Evolutionary conservation across 352 stramenopile genomes (phyloP).

Genomic region (Phytophthora sojae): DNA sequence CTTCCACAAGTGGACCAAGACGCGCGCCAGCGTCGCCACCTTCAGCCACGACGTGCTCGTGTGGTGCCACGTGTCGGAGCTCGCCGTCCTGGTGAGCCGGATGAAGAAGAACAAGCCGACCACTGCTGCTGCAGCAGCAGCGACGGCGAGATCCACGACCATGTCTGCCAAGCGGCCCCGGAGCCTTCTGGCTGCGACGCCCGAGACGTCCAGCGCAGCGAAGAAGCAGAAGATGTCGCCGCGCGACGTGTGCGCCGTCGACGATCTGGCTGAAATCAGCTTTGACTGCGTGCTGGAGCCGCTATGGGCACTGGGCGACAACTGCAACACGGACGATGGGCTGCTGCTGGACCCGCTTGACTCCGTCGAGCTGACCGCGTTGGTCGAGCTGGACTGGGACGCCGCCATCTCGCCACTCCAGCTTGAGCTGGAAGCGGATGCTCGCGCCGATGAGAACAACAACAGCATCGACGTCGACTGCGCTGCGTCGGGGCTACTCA

Average conservation of each 20-base stretch:
- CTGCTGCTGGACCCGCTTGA: too few relatives aligned
- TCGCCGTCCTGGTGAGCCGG: conserved; percentile 15
- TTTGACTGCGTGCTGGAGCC: neutral
- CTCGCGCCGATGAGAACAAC: too few relatives aligned
- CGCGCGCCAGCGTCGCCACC: conserved; percentile 77
- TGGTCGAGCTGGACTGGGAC: too few relatives aligned
- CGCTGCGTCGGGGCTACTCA: too few relatives aligned
- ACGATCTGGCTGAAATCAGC: conserved; percentile 5
- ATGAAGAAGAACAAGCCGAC: conserved; percentile 19
- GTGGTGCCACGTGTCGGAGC: conserved; percentile 42
- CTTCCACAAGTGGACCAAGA: conserved; percentile 91
- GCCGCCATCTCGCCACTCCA: too few relatives aligned
- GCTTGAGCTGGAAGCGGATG: too few relatives aligned
- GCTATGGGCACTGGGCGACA: too few relatives aligned
- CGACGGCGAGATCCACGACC: neutral
- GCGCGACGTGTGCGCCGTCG: conserved; percentile 9
- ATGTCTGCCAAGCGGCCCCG: conserved; percentile 16
- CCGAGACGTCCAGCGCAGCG: neutral
- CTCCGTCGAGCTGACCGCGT: too few relatives aligned
- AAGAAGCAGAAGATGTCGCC: conserved; percentile 33
- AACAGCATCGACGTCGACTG: too few relatives aligned
- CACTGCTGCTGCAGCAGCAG: neutral
- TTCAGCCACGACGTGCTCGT: conserved; percentile 77
- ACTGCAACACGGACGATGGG: too few relatives aligned
- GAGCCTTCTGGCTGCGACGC: neutral